Evolutionary conservation across 106 monocot species (phyloP), one percentile per base, ranked within the genome.

Genomic region (Chionographis japonica): DNA sequence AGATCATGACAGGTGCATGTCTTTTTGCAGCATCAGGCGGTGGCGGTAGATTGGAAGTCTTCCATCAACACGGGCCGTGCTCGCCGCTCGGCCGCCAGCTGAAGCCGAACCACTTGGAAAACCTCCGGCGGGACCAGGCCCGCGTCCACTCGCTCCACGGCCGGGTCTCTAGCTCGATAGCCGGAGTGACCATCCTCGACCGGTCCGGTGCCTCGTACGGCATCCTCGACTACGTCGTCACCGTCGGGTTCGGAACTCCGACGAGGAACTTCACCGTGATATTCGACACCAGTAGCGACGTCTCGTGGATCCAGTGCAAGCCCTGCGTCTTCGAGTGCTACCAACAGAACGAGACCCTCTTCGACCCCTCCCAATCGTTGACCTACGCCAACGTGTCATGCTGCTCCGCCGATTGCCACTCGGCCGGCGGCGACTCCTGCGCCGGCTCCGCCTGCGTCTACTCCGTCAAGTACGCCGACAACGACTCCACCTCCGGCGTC

Each of bases 301-400:
- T 80, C 56, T 18, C 51, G 38, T 80, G 80, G 80, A 37, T 80
- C 64, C 80, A 80, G 52, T 80, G 80, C 66, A 37, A 40, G 39
- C 74, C 74, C 9, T 90, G 86, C 63, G 50, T 50, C 17, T 8
- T 53, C 6, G 54, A 50, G 10, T 87, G 90, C 67, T 71, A 87
- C 76, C 1, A 6, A 4, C 90, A 86, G 40, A 40, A 46, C 17
- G 83, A 84, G 11, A 60, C 63, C 37, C n/a, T 83, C 37, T 90
- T 90, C 61, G 68, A 81, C 61, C 86, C 83, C 6, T 6, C 74
- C 4, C 40, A 59, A 6, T 83, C 90, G 13, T 72, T 75, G 12
- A 66, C 78, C 2, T 90, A 84, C 66, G 15, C 39, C 67, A 75
- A 73, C 69, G 57, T 83, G 19, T 74, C 83, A 3, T 90, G 86